Conservation (phyloP, 768 basidiomycete genomes). For the Pulveroboletus sp. region DNA sequence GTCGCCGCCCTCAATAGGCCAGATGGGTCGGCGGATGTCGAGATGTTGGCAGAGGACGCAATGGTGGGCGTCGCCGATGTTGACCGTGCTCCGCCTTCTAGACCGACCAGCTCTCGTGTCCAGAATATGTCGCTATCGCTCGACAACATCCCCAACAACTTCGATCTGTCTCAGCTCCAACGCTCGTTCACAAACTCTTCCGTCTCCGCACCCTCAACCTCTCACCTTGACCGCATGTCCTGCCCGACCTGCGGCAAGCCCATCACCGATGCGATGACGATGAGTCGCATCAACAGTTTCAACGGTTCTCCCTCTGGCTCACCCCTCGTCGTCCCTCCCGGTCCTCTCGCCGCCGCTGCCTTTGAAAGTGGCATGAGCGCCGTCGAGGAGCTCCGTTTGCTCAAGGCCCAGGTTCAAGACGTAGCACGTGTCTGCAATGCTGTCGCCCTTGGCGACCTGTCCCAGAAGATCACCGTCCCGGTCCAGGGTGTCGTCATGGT, state of each 20-base stretch:
- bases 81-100: slow-evolving; percentile 19
- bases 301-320: slow-evolving; percentile 29
- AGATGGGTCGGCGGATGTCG: slow-evolving; percentile 23
- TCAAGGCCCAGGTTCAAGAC: slow-evolving; percentile 83
- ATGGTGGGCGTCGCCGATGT: slow-evolving; percentile 24
- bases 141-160: slow-evolving; percentile 41
- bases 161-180: slow-evolving; percentile 35
- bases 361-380: slow-evolving; percentile 61
- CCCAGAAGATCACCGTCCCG: slow-evolving; percentile 74
- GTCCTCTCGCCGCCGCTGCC: slow-evolving; percentile 53
- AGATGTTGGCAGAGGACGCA: slow-evolving; percentile 28
- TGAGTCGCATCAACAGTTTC: slow-evolving; percentile 30
- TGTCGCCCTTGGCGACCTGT: slow-evolving; percentile 70
- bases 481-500: slow-evolving; percentile 79
- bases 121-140: slow-evolving; percentile 50
- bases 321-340: slow-evolving; percentile 48
- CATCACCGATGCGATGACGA: slow-evolving; percentile 42
- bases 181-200: slow-evolving; percentile 32
- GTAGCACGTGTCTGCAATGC: slow-evolving; percentile 80
- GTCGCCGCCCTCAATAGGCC: slow-evolving; percentile 2
- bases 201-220: slow-evolving; percentile 44
- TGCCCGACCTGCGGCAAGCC: slow-evolving; percentile 57
- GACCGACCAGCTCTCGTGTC: slow-evolving; percentile 28
- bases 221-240: slow-evolving; percentile 36
- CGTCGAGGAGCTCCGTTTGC: slow-evolving; percentile 71